Percentiles rank a stretch among this genome's conserved stretches.
These are phyloP conservation scores for Geotrichum bryndzae DNA, from an alignment of 1,139 yeast genomes.

Conservation along the genomic window DNA sequence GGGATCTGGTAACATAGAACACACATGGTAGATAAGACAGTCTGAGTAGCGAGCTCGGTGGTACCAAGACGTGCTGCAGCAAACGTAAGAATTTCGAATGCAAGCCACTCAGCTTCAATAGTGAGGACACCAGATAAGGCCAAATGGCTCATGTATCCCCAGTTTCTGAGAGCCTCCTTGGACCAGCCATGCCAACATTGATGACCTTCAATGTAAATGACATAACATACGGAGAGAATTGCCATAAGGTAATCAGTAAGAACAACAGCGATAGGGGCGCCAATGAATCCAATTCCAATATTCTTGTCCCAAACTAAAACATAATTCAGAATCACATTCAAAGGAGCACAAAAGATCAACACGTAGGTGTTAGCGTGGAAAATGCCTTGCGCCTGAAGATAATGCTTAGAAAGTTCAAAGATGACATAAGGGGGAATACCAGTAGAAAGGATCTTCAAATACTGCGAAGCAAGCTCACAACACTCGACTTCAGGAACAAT, in stretches of 20 bases:
- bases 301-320: constrained; percentile 70
- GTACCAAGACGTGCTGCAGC: constrained; percentile 75
- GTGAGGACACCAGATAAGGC: constrained; percentile 79
- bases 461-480: constrained; percentile 55
- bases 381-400: constrained; percentile 84
- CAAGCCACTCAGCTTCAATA: constrained; percentile 82
- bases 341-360: constrained; percentile 69
- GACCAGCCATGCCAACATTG: constrained; percentile 69
- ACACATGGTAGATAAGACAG: constrained; percentile 75
- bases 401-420: constrained; percentile 78
- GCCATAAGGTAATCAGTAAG: constrained; percentile 62
- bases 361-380: constrained; percentile 87
- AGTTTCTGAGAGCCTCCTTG: constrained; percentile 42
- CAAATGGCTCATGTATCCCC: constrained; percentile 59
- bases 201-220: constrained; percentile 51
- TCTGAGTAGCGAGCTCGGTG: constrained; percentile 75
- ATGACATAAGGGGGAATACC: constrained; percentile 85
- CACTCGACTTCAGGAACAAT: constrained; percentile 57
- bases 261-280: constrained; percentile 64
- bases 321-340: constrained; percentile 66
- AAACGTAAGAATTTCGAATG: constrained; percentile 71
- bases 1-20: constrained; percentile 80
- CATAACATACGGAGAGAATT: constrained; percentile 46
- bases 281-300: constrained; percentile 54
- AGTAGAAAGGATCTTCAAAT: constrained; percentile 56